phyloP scores from a whole-genome alignment of 225 moss, liverwort and hornwort species.

The Climacium dendroides region DNA sequence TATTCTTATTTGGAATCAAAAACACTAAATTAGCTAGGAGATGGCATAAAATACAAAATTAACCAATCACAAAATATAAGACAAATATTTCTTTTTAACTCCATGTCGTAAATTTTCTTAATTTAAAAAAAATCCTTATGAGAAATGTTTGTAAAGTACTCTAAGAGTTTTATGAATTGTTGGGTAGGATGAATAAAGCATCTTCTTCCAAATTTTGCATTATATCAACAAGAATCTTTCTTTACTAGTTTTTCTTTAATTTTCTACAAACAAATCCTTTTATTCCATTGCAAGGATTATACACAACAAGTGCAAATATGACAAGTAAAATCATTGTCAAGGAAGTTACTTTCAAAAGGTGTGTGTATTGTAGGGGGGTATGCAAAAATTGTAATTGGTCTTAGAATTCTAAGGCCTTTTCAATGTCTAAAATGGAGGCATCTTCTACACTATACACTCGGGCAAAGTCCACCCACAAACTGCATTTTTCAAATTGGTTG shows the following conservation, averaged over 20 bases:
- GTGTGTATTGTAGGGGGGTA: accelerated
- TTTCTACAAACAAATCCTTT: not conserved
- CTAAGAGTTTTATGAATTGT: not conserved
- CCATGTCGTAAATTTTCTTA: accelerated
- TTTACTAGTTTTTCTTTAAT: not conserved
- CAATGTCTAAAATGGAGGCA: not conserved
- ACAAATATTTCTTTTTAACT: not conserved
- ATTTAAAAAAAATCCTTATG: not conserved
- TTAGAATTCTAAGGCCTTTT: accelerated
- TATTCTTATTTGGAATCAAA: not conserved
- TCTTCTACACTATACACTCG: accelerated
- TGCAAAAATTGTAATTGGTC: not conserved
- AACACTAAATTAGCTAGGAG: not conserved
- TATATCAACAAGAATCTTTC: not conserved
- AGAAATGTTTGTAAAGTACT: not conserved
- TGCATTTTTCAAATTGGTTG: accelerated
- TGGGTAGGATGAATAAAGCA: not conserved
- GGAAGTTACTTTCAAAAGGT: too few relatives aligned
- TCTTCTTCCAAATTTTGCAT: not conserved
- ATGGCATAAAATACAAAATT: not conserved
- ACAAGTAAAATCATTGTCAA: not conserved
- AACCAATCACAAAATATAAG: not conserved
- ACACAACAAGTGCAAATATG: not conserved
- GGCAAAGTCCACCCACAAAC: accelerated
- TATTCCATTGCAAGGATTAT: not conserved